Evolutionary conservation across 306 rosid genomes (phyloP).

Genomic region (Medicago truncatula): MtrunA17r5.0-ANR NC_053044.1:41461501-41462000

Average conservation of each 20-base stretch:
- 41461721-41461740: no score
- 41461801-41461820: slow-evolving; percentile 44
- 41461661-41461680: neutral
- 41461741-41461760: slow-evolving; percentile 53
- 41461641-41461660: slow-evolving; percentile 57
- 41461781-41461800: slow-evolving; percentile 46
- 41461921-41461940: neutral
- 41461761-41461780: slow-evolving; percentile 54
- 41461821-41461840: slow-evolving; percentile 48
- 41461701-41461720: no score
- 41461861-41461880: slow-evolving; percentile 17
- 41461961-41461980: neutral
- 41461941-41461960: neutral
- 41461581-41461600: slow-evolving; percentile 56
- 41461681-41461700: neutral
- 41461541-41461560: slow-evolving; percentile 3
- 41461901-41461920: no score
- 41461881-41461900: neutral
- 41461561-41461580: slow-evolving; percentile 1
- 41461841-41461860: slow-evolving; percentile 50
- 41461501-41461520: slow-evolving; percentile 60
- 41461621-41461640: slow-evolving; percentile 51
- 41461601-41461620: slow-evolving; percentile 37
- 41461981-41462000: neutral
- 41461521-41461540: slow-evolving; percentile 24